Conservation (phyloP, 1,139 yeast species). For the Hemisphaericaspora xylofermentans region DNA sequence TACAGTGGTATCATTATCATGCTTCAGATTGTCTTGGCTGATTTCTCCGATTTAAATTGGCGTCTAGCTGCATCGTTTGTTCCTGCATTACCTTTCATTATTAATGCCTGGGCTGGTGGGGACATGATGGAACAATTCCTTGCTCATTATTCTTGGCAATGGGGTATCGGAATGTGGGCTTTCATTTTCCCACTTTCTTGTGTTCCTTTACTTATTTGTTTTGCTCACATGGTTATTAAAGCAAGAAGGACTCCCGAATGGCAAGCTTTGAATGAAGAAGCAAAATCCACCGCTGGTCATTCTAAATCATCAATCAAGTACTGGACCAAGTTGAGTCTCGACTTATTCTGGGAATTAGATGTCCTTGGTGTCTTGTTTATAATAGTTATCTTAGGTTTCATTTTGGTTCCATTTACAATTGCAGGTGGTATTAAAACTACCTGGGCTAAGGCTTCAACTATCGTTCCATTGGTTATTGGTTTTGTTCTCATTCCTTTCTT, state of each 20-base stretch:
- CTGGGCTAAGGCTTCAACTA: conserved; percentile 53
- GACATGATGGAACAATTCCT: conserved; percentile 35
- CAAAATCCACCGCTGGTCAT: conserved; percentile 23
- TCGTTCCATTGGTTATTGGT: conserved; percentile 68
- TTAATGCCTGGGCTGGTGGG: conserved; percentile 78
- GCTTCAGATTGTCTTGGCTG: conserved; percentile 58
- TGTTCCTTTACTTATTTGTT: conserved; percentile 54
- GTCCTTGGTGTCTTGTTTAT: conserved; percentile 51
- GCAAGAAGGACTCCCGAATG: conserved; percentile 56
- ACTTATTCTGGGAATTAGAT: conserved; percentile 52
- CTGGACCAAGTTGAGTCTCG: conserved; percentile 20
- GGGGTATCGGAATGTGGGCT: conserved; percentile 82
- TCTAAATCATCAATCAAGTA: conserved; percentile 11
- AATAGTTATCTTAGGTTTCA: conserved; percentile 52
- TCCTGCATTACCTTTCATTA: conserved; percentile 70
- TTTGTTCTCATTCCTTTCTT: conserved; percentile 55
- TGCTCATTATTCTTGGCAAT: conserved; percentile 50
- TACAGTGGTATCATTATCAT: conserved; percentile 60
- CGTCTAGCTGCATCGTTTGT: conserved; percentile 60
- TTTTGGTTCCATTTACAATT: conserved; percentile 50
- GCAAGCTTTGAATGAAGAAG: conserved; percentile 23
- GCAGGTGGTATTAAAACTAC: conserved; percentile 57
- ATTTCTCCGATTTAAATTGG: conserved; percentile 66
- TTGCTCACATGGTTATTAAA: conserved; percentile 52
- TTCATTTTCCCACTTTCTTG: conserved; percentile 66